These are phyloP conservation scores for Hygrocybe coccinea DNA, from an alignment of 768 basidiomycete genomes.

Conservation along the genomic window DNA sequence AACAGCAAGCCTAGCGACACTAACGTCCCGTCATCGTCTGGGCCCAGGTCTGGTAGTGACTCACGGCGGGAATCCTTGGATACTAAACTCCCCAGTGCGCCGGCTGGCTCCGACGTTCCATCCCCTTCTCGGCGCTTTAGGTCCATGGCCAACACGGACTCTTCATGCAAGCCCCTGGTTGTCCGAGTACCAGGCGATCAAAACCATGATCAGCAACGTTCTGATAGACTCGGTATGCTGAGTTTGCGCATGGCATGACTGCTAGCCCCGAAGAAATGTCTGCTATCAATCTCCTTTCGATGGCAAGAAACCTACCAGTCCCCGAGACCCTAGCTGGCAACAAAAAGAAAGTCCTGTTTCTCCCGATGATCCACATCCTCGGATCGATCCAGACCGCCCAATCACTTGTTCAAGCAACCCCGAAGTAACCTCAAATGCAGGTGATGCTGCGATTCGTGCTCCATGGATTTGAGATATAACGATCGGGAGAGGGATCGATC, in stretches of 20 bases:
- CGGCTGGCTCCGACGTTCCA: constrained; percentile 11
- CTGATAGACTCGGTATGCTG: too few relatives aligned
- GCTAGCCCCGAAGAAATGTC: too few relatives aligned
- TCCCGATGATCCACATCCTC: constrained; percentile 29
- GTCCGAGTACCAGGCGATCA: too few relatives aligned
- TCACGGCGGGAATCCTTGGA: too few relatives aligned
- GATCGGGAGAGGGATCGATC: constrained; percentile 36
- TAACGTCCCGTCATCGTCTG: too few relatives aligned
- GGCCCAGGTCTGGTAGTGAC: too few relatives aligned
- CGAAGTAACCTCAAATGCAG: constrained; percentile 15
- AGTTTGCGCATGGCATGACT: too few relatives aligned
- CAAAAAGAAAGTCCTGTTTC: constrained; percentile 20
- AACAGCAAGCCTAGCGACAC: too few relatives aligned
- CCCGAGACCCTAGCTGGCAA: constrained; percentile 28
- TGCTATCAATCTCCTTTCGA: too few relatives aligned
- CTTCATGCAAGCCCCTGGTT: constrained; percentile 2
- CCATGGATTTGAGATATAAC: constrained; percentile 28
- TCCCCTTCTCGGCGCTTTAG: constrained; percentile 7
- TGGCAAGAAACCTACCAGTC: too few relatives aligned
- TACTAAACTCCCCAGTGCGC: constrained; percentile 1
- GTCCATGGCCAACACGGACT: constrained; percentile 6
- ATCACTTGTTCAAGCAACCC: constrained; percentile 9
- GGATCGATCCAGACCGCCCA: constrained; percentile 25
- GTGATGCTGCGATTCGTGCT: constrained; percentile 15
- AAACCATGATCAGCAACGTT: too few relatives aligned